A percentile compares a stretch with the other conserved stretches of the same genome.
Conservation (phyloP, 768 basidiomycete genomes). For the Calocybe gangraenosa region DNA sequence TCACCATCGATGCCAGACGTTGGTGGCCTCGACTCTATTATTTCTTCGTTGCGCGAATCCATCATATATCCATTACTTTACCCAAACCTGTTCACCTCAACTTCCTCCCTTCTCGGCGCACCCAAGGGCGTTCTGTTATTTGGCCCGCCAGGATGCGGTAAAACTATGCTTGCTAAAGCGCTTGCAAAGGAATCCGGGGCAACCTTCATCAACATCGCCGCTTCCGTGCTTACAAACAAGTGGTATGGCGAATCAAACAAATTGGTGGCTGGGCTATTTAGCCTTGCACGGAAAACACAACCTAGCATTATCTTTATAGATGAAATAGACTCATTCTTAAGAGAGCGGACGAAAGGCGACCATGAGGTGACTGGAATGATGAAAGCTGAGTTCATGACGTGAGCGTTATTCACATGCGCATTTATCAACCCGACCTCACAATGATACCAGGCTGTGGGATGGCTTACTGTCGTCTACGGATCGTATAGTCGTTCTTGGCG, state of each 20-base stretch:
- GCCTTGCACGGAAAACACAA: constrained; percentile 88
- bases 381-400: constrained; percentile 96
- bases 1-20: constrained; percentile 50
- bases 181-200: constrained; percentile 96
- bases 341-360: constrained; percentile 82
- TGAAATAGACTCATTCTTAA: constrained; percentile 94
- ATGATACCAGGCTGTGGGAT: constrained; percentile 77
- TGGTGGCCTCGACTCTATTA: constrained; percentile 89
- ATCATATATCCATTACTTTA: constrained; percentile 93
- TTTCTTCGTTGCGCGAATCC: constrained; percentile 87
- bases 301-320: constrained; percentile 98
- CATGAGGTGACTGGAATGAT: constrained; percentile 99
- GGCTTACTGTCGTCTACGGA: constrained; percentile 80
- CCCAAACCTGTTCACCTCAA: constrained; percentile 79
- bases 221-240: constrained; percentile 43
- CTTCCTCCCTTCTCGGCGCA: constrained; percentile 79
- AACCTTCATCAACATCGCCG: constrained; percentile 76
- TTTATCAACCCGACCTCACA: background rate
- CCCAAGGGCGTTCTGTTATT: constrained; percentile 96
- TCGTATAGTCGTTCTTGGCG: constrained; percentile 87
- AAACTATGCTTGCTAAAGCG: constrained; percentile 99
- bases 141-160: constrained; percentile 97
- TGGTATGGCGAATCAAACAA: constrained; percentile 71
- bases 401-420: constrained; percentile 23
- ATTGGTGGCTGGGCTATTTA: constrained; percentile 91